A percentile compares a stretch with the other conserved stretches of the same genome.
Evolutionary conservation across 1,284 basidiomycete species (phyloP).

Genomic region (Violaceomyces palustris): DNA sequence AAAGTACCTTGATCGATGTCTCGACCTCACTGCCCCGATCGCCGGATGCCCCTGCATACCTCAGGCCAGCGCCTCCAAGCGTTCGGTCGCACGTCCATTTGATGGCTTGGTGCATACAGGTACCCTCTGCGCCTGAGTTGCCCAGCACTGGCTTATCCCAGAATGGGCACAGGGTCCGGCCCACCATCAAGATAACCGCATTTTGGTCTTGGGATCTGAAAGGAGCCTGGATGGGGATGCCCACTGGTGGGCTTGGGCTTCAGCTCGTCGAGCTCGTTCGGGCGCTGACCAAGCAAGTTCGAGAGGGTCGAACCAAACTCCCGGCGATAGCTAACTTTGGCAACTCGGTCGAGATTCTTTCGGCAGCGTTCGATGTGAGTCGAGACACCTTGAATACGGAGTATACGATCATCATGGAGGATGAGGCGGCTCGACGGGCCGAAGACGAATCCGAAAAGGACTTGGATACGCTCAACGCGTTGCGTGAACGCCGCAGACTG

Average conservation of each 20-base stretch:
- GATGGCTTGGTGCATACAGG: conserved; percentile 89
- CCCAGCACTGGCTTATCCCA: conserved; percentile 64
- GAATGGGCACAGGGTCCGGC: too few relatives aligned
- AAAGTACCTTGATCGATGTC: conserved; percentile 74
- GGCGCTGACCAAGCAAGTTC: conserved; percentile 71
- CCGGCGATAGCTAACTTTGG: conserved; percentile 76
- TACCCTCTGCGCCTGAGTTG: conserved; percentile 82
- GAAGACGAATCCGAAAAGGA: conserved; percentile 27
- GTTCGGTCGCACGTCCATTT: conserved; percentile 84
- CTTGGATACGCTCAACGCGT: conserved; percentile 15
- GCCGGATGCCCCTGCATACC: conserved; percentile 82
- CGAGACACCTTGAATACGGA: conserved; percentile 77
- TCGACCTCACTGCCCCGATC: conserved; percentile 92
- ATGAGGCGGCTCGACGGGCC: conserved; percentile 56
- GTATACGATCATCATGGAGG: conserved; percentile 72
- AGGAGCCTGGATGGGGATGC: conserved; percentile 64
- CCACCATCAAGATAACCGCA: conserved; percentile 62
- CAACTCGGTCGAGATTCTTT: conserved; percentile 72
- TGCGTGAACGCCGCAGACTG: conserved; percentile 62
- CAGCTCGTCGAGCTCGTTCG: conserved; percentile 76
- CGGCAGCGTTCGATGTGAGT: conserved; percentile 70
- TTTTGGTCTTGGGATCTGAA: conserved; percentile 97
- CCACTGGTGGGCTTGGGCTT: conserved; percentile 35
- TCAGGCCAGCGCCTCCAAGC: conserved; percentile 87
- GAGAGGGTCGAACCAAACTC: conserved; percentile 67